Evolutionary conservation across 169 alveolate species (phyloP).

Genomic region (Eimeria acervulina): DNA sequence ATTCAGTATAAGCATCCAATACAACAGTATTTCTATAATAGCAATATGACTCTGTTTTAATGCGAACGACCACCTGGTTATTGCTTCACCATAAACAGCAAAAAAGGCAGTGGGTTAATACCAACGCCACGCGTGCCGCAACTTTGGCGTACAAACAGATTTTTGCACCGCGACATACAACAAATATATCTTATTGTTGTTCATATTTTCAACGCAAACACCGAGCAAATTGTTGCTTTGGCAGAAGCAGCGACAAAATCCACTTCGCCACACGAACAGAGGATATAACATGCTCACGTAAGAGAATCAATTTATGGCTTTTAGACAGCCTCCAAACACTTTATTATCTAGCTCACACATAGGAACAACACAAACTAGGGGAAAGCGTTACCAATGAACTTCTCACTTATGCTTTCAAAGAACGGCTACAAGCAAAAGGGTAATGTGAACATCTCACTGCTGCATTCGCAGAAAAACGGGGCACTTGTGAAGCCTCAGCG

Average conservation of each 20-base stretch:
- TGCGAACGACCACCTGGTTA: too few species aligned
- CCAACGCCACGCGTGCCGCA: neutral
- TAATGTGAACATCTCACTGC: neutral
- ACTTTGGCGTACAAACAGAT: neutral
- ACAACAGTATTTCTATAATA: too few species aligned
- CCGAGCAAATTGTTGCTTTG: neutral
- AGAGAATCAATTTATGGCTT: neutral
- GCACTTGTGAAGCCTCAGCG: neutral
- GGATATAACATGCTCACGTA: neutral
- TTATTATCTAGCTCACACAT: neutral
- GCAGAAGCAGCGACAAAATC: neutral
- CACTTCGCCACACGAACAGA: neutral
- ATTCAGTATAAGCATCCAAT: too few species aligned
- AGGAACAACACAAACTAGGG: neutral
- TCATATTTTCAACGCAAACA: neutral
- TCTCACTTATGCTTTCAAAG: neutral
- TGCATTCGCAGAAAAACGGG: neutral
- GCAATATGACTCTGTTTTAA: too few species aligned
- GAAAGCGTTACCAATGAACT: neutral
- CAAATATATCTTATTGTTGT: too few species aligned
- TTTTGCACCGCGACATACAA: too few species aligned
- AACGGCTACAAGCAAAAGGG: neutral
- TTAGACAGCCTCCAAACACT: neutral
- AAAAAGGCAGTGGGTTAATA: neutral
- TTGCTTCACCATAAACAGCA: neutral